Conservation (phyloP, 2,329 filamentous ascomycete species). For the Coleophoma eucalyptorum region DNA sequence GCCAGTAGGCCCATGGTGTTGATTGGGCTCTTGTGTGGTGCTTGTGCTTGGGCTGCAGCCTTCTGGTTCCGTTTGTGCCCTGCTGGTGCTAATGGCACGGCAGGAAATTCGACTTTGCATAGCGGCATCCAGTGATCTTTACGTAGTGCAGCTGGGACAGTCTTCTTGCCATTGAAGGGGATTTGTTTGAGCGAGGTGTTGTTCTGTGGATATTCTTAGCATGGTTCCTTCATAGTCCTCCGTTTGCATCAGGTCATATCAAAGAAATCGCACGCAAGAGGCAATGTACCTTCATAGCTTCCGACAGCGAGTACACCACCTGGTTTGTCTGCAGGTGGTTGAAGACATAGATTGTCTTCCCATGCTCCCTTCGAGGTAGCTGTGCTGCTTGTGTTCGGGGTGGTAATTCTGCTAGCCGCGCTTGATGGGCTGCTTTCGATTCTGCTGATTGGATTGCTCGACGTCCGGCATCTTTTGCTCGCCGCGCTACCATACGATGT, state of each 20-base stretch:
- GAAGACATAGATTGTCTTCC: constrained; percentile 33
- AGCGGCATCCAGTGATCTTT: constrained; percentile 65
- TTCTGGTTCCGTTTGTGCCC: neutral
- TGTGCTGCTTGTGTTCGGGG: neutral
- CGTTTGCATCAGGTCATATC: too few relatives aligned
- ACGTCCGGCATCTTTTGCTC: neutral
- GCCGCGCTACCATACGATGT: constrained; percentile 1
- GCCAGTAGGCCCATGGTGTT: constrained; percentile 50
- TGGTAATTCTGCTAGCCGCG: neutral
- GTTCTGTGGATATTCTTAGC: constrained; percentile 25
- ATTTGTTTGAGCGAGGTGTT: constrained; percentile 51
- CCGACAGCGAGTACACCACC: constrained; percentile 34
- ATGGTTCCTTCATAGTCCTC: too few relatives aligned
- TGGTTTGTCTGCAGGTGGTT: constrained; percentile 34
- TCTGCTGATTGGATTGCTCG: neutral
- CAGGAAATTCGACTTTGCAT: constrained; percentile 57
- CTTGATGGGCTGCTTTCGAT: constrained; percentile 3
- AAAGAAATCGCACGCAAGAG: too few relatives aligned
- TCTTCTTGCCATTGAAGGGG: constrained; percentile 65
- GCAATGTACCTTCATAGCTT: constrained; percentile 27
- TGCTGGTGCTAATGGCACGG: constrained; percentile 17
- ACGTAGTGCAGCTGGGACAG: constrained; percentile 56
- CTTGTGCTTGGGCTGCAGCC: neutral
- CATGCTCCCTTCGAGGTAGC: constrained; percentile 21
- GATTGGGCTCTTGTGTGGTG: neutral